Evolutionary conservation across 2,329 filamentous ascomycete genomes (phyloP).

Genomic region (Fusarium sp.): DNA sequence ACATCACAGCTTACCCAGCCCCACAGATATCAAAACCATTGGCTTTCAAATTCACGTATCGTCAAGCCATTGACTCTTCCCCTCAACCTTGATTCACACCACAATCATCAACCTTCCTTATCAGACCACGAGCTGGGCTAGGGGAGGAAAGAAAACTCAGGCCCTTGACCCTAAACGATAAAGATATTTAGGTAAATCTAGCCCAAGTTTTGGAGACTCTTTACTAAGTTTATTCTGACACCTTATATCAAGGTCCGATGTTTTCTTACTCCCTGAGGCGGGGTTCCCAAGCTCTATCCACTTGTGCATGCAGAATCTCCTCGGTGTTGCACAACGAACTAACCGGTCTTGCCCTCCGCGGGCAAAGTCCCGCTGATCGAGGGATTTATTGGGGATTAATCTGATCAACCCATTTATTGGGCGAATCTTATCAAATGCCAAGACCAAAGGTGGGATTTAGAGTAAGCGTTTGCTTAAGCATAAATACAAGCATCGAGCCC

Average conservation of each 20-base stretch:
- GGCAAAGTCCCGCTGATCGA: background rate
- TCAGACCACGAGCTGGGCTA: background rate
- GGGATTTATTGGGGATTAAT: background rate
- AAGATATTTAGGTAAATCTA: too few species aligned
- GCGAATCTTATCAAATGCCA: background rate
- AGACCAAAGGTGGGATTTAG: background rate
- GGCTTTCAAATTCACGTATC: background rate
- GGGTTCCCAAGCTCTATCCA: background rate
- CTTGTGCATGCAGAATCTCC: background rate
- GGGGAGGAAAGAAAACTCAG: too few species aligned
- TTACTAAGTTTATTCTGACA: too few species aligned
- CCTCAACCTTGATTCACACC: background rate
- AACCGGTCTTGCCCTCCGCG: background rate
- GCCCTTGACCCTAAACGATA: too few species aligned
- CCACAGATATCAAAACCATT: background rate
- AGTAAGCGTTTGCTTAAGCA: conserved; percentile 7
- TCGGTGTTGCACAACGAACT: background rate
- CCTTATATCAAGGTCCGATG: too few species aligned
- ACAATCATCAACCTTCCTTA: background rate
- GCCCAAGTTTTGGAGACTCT: too few species aligned
- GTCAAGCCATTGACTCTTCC: background rate
- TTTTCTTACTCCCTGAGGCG: too few species aligned
- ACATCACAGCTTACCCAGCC: background rate
- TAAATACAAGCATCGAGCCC: conserved; percentile 21
- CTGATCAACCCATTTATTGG: background rate